Conservation (phyloP, 2,329 filamentous ascomycete genomes). For the Leptographium radiaticola region DNA sequence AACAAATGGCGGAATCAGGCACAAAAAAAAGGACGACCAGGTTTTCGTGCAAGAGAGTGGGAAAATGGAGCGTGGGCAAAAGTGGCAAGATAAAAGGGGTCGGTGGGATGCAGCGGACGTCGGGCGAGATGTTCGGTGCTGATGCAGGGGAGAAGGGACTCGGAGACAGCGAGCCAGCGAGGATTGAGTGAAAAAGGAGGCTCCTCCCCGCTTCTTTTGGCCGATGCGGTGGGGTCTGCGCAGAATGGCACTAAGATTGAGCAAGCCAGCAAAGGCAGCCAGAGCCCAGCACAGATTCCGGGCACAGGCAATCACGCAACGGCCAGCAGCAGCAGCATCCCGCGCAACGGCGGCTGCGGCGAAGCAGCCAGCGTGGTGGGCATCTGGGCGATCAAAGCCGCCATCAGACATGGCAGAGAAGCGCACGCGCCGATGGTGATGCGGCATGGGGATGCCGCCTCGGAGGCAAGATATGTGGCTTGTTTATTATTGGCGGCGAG, state of each 20-base stretch:
- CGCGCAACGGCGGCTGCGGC: not conserved
- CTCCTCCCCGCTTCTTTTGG: constrained; percentile 12
- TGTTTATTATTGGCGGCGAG: not conserved
- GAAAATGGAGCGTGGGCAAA: not conserved
- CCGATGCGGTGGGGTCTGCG: constrained; percentile 11
- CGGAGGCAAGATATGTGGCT: not conserved
- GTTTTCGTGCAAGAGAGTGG: not conserved
- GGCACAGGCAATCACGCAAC: not conserved
- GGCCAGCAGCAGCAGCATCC: not conserved
- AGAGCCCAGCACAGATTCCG: not conserved
- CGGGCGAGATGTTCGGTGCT: not conserved
- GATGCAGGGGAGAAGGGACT: not conserved
- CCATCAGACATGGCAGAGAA: not conserved
- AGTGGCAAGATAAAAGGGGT: not conserved
- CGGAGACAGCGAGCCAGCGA: constrained; percentile 1
- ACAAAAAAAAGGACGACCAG: not conserved
- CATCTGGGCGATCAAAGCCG: not conserved
- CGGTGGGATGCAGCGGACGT: not conserved
- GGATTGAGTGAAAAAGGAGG: constrained; percentile 12
- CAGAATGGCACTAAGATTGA: constrained; percentile 8
- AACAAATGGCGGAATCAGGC: not conserved
- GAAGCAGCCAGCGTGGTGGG: not conserved
- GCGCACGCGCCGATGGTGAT: not conserved
- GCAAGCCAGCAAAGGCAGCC: not conserved
- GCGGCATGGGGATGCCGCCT: not conserved